Conservation (phyloP, 108 stramenopile species). For the Pelagomonas calceolata region DNA sequence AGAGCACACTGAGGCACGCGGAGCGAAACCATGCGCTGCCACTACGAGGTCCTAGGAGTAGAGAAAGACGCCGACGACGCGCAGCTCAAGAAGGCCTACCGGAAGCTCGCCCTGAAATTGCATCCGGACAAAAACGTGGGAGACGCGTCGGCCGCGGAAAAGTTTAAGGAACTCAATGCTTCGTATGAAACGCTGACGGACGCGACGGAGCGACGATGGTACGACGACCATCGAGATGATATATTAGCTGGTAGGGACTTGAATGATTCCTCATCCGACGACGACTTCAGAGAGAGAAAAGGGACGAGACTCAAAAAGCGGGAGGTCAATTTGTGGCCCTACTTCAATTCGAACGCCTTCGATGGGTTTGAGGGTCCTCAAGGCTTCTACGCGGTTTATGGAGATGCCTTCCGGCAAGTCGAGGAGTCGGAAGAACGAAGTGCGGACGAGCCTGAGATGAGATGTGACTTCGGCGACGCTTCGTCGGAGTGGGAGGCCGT, state of each 20-base stretch:
- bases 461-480: slow-evolving; percentile 1
- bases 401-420: slow-evolving; percentile 3
- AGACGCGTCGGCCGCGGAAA: slow-evolving; percentile 20
- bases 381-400: slow-evolving; percentile 29
- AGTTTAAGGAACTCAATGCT: slow-evolving; percentile 19
- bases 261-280: slow-evolving; percentile 15
- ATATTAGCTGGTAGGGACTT: slow-evolving; percentile 4
- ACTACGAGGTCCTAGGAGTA: slow-evolving; percentile 45
- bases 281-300: not conserved
- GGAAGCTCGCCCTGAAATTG: slow-evolving; percentile 50
- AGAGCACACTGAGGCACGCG: no score
- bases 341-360: slow-evolving; percentile 20
- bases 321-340: slow-evolving; percentile 12
- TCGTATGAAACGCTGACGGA: slow-evolving; percentile 41
- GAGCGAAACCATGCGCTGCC: not conserved
- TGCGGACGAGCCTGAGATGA: not conserved
- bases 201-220: slow-evolving; percentile 20
- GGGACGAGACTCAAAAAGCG: slow-evolving; percentile 8
- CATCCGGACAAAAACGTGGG: slow-evolving; percentile 44
- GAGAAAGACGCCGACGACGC: slow-evolving; percentile 20
- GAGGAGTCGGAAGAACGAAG: not conserved
- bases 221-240: slow-evolving; percentile 19
- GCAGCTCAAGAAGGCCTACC: slow-evolving; percentile 39
- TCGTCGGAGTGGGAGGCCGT: slow-evolving; percentile 11
- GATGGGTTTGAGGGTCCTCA: slow-evolving; percentile 22